Percentiles rank a stretch among this genome's conserved stretches.
These are phyloP conservation scores for Pseudogymnoascus sp. DNA, from an alignment of 2,329 filamentous ascomycete species.

Conservation along the genomic window DNA sequence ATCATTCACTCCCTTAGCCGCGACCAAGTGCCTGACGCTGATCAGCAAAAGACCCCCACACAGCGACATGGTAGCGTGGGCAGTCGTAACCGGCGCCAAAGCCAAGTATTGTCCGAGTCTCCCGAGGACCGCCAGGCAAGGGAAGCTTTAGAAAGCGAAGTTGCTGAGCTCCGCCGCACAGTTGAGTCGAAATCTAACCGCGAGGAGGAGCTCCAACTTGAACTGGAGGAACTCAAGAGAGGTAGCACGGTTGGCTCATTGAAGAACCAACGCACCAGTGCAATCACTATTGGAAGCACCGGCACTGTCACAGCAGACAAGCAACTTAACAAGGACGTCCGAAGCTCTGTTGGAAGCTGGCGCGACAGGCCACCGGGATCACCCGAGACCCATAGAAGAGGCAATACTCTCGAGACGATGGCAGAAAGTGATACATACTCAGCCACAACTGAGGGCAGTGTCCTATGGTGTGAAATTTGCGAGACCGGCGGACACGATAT, in stretches of 20 bases:
- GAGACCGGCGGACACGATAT: conserved; percentile 90
- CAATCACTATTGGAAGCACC: conserved; percentile 42
- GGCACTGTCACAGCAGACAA: conserved; percentile 24
- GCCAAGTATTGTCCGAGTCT: conserved; percentile 43
- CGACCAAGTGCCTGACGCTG: conserved; percentile 45
- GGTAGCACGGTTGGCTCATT: conserved; percentile 29
- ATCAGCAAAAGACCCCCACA: conserved; percentile 27
- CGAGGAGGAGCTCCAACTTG: conserved; percentile 81
- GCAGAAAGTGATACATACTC: conserved; percentile 64
- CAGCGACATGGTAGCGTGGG: conserved; percentile 19
- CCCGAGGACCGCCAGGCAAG: conserved; percentile 50
- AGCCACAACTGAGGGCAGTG: conserved; percentile 61
- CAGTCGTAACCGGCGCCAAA: conserved; percentile 15
- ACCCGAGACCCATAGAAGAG: conserved; percentile 41
- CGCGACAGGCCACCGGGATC: conserved; percentile 40
- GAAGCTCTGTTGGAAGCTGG: conserved; percentile 55
- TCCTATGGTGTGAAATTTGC: conserved; percentile 91
- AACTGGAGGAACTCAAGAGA: conserved; percentile 61
- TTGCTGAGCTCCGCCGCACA: conserved; percentile 67
- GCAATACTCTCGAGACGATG: conserved; percentile 58
- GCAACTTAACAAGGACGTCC: conserved; percentile 49
- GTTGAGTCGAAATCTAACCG: conserved; percentile 65
- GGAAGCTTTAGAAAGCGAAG: conserved; percentile 71
- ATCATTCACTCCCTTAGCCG: conserved; percentile 94
- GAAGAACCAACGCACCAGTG: conserved; percentile 43